Evolutionary conservation across 768 basidiomycete genomes (phyloP).

Genomic region (Rhodotorula toruloides): DNA sequence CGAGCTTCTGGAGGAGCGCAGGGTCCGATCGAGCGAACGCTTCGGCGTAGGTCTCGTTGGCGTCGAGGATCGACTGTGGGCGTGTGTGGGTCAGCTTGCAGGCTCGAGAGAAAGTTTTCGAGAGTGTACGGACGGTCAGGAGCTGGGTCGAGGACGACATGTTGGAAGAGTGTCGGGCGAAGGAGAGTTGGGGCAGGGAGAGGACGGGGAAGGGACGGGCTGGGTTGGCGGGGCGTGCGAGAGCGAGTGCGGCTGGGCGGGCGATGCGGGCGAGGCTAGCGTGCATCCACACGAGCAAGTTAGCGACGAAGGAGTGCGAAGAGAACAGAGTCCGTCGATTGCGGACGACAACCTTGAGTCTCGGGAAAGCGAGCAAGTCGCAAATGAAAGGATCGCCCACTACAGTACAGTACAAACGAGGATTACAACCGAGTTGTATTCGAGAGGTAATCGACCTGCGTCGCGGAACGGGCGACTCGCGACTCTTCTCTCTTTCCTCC

Average conservation of each 20-base stretch:
- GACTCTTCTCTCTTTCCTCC: too few species aligned
- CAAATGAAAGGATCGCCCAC: too few species aligned
- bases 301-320: neutral
- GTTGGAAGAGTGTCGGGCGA: neutral
- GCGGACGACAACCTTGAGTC: too few species aligned
- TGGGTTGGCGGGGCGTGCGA: too few species aligned
- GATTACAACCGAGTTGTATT: too few species aligned
- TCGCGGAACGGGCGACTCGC: too few species aligned
- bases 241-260: too few species aligned
- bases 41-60: conserved; percentile 36
- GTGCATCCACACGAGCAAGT: too few species aligned
- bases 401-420: too few species aligned
- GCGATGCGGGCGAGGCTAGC: too few species aligned
- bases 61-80: conserved; percentile 23
- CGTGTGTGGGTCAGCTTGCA: neutral
- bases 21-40: conserved; percentile 34
- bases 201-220: neutral
- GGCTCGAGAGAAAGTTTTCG: neutral
- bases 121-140: conserved; percentile 4
- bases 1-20: conserved; percentile 35
- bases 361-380: too few species aligned
- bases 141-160: neutral
- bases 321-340: neutral
- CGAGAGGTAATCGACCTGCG: too few species aligned
- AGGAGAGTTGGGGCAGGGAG: neutral